These are phyloP conservation scores for Ceratobasidium sp. DNA, from an alignment of 1,284 basidiomycete species.

Conservation along the genomic window DNA sequence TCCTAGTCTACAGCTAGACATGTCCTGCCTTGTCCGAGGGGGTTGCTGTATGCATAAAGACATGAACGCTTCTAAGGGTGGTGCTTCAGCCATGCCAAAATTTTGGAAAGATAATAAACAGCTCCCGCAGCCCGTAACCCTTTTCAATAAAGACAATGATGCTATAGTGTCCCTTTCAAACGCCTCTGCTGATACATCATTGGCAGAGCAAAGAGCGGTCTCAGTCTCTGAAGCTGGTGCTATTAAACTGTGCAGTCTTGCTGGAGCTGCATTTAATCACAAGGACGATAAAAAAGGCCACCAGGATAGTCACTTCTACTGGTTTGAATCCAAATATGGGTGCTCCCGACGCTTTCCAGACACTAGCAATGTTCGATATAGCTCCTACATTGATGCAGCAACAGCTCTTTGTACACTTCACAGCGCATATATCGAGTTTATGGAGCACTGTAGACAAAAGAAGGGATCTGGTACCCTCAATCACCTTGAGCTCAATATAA, in stretches of 20 bases:
- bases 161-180: slow-evolving; percentile 7
- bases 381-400: slow-evolving; percentile 34
- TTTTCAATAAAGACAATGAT: slow-evolving; percentile 53
- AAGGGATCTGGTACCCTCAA: slow-evolving; percentile 50
- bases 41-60: slow-evolving; percentile 60
- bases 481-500: slow-evolving; percentile 53
- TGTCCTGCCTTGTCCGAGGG: slow-evolving; percentile 48
- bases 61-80: slow-evolving; percentile 55
- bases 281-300: slow-evolving; percentile 55
- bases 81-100: slow-evolving; percentile 49
- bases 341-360: slow-evolving; percentile 23
- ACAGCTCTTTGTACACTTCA: slow-evolving; percentile 13
- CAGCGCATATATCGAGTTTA: slow-evolving; percentile 15
- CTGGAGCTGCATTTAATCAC: slow-evolving; percentile 52
- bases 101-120: slow-evolving; percentile 48
- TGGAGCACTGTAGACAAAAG: slow-evolving; percentile 12
- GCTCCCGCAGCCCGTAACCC: slow-evolving; percentile 46
- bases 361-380: slow-evolving; percentile 31
- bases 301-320: slow-evolving; percentile 47
- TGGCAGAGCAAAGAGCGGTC: not conserved
- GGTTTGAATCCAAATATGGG: slow-evolving; percentile 44
- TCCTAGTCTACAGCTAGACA: not conserved
- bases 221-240: slow-evolving; percentile 47
- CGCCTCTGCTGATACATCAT: slow-evolving; percentile 31
- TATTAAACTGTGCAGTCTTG: slow-evolving; percentile 51